Base-by-base conservation (phyloP, 75 land plant species). In the Adiantum capillusveneris region DNA sequence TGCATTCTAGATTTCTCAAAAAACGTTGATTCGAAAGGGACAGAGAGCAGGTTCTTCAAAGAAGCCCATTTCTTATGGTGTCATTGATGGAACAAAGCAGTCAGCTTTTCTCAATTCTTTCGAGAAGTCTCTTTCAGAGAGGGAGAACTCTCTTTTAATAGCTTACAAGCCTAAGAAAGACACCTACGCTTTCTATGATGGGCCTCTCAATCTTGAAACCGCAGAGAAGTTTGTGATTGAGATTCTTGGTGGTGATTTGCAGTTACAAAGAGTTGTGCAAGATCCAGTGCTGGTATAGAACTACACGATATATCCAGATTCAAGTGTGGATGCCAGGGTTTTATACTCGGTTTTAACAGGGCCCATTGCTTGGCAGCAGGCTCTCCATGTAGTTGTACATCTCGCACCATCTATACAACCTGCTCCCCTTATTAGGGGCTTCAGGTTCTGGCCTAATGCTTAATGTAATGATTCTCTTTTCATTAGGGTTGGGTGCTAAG, bases 121-220 rank as follows among this genome's bases (percentile, higher is more conserved):
- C 34, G 80, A 82, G 29, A 83, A 71, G 34, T 58, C 80, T 1
- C 73, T 79, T 20, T 72, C 73, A 53, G 71, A 73, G 55, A 62
- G 71, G 46, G 53, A 34, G 21, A 78, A 80, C 57, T 49, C 55
- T 21, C 52, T 85, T 42, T 59, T 93, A 76, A 52, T 93, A 19
- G 97, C 97, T 14, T 88, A 84, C 72, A 92, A 92, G 65, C 94
- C 84, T 53, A 78, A 77, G n/a, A 85, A 66, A 64, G 77, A 65
- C 43, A 93, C 74, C 71, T 88, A 58, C 66, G 75, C 90, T 5
- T 42, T 68, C 17, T 75, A 73, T 53, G 53, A 52, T 19, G 83
- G 75, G 36, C 78, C 74, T 21, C 22, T 80, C 9, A 85, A 72
- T 3, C 16, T 63, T 6, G 89, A 84, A 50, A 71, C 63, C 59